phyloP scores from a whole-genome alignment of 305 asterid species.

The Fraxinus sp. region DNA sequence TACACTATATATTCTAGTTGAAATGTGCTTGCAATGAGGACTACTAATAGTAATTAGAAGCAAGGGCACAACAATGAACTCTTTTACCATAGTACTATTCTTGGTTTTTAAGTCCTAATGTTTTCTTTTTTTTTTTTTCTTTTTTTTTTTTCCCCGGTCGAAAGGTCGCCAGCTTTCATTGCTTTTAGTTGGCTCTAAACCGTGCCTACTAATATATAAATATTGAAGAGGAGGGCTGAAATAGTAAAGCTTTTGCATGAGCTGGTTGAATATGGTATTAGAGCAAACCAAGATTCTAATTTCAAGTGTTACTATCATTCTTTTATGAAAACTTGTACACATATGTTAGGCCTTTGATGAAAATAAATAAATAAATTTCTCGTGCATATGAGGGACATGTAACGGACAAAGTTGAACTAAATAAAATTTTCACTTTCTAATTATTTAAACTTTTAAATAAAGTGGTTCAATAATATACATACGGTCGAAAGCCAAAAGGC shows the following conservation, averaged over 20 bases:
- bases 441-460: no score
- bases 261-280: no score
- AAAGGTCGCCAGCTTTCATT: neutral
- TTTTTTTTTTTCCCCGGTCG: neutral
- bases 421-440: no score
- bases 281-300: neutral
- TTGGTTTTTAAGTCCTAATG: neutral
- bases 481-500: neutral
- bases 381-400: neutral
- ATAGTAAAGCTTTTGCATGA: no score
- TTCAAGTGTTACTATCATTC: no score
- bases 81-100: neutral
- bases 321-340: neutral
- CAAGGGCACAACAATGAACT: neutral
- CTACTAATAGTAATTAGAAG: neutral
- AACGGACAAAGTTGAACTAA: neutral
- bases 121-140: no score
- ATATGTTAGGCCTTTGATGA: neutral
- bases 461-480: neutral
- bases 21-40: no score
- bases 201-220: no score
- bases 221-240: no score
- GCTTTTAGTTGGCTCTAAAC: no score
- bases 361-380: no score
- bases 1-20: no score